phyloP scores from a whole-genome alignment of 176 grass and related monocot genomes.

The Neostapfia colusana region DNA sequence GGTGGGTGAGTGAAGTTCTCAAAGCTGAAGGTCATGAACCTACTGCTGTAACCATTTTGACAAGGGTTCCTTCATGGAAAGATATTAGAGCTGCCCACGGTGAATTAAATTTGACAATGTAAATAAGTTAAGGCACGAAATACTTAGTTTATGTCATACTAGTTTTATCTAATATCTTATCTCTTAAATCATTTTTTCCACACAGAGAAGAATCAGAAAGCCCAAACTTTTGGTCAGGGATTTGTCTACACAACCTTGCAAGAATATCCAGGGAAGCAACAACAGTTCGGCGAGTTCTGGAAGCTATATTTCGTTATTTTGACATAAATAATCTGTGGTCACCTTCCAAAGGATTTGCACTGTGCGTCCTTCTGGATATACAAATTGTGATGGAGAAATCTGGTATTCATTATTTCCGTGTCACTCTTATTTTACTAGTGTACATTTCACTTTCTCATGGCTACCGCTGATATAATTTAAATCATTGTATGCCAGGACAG shows the following conservation, averaged over 20 bases:
- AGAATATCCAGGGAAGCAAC: conserved; percentile 92
- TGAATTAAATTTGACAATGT: conserved; percentile 56
- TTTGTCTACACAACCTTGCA: conserved; percentile 97
- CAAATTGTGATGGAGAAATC: conserved; percentile 86
- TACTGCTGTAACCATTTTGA: conserved; percentile 44
- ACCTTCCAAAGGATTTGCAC: conserved; percentile 70
- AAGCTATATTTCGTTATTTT: conserved; percentile 96
- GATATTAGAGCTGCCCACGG: conserved; percentile 51
- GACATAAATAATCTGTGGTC: conserved; percentile 81
- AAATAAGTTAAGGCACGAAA: conserved; percentile 30
- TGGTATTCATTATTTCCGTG: conserved; percentile 50
- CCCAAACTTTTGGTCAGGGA: conserved; percentile 90
- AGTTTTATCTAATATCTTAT: conserved; percentile 40
- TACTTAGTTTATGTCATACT: conserved; percentile 19
- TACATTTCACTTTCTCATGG: conserved; percentile 14
- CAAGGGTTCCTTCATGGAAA: conserved; percentile 89
- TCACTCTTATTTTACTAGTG: conserved; percentile 11
- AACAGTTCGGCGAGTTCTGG: conserved; percentile 81
- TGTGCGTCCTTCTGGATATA: conserved; percentile 85
- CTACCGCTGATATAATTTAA: conserved; percentile 41
- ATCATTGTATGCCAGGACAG: conserved; percentile 69
- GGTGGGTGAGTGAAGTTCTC: conserved; percentile 69
- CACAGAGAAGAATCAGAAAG: conserved; percentile 71
- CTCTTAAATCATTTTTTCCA: conserved; percentile 41
- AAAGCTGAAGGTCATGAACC: conserved; percentile 66